A percentile compares a stretch with the other conserved stretches of the same genome.
phyloP scores from a whole-genome alignment of 2,329 filamentous ascomycete species.

The Trichoderma oligosporum region DNA sequence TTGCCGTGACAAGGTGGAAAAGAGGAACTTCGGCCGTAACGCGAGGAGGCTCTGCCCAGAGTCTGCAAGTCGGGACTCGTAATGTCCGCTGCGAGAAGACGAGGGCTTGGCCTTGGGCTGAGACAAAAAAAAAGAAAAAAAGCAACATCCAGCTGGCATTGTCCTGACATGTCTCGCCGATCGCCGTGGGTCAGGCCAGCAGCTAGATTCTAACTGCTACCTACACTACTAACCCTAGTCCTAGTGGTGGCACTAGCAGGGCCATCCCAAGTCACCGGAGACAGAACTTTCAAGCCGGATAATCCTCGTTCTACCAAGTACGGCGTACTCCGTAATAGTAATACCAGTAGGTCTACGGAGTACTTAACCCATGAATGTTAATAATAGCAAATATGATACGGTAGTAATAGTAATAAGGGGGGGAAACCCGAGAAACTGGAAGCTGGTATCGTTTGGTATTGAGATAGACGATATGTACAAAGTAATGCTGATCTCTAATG shows the following conservation, averaged over 20 bases:
- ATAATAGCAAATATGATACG: background rate
- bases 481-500: background rate
- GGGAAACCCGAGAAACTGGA: slow-evolving; percentile 2
- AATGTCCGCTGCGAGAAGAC: background rate
- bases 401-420: background rate
- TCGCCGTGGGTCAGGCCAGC: slow-evolving; percentile 9
- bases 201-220: background rate
- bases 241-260: slow-evolving; percentile 2
- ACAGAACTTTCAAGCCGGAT: background rate
- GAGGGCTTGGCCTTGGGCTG: background rate
- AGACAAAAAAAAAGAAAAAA: background rate
- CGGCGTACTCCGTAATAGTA: background rate
- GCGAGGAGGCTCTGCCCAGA: background rate
- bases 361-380: no score
- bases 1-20: no score
- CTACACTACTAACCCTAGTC: slow-evolving; percentile 1
- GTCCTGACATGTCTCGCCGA: background rate
- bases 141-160: background rate
- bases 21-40: background rate
- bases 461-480: slow-evolving; percentile 4
- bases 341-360: no score
- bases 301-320: background rate
- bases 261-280: slow-evolving; percentile 15
- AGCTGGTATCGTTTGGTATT: slow-evolving; percentile 1
- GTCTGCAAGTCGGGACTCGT: background rate